Conservation (phyloP, 2,329 filamentous ascomycete species). For the Lomentospora prolificans region DNA sequence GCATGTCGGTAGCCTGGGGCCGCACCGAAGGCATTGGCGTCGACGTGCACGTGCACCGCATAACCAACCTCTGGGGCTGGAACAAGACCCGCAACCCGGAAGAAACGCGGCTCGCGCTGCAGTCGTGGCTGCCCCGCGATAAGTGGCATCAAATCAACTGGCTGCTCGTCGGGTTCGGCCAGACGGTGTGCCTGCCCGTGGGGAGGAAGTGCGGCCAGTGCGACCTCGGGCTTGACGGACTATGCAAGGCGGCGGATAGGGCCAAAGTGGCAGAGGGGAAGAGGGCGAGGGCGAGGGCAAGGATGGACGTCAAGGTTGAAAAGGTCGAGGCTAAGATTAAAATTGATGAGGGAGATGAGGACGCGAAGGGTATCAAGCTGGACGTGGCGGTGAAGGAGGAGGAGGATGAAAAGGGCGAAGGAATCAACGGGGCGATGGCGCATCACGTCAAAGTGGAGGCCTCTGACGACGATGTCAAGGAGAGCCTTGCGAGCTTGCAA, state of each 20-base stretch:
- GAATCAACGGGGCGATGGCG: neutral
- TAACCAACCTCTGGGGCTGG: slow-evolving; percentile 93
- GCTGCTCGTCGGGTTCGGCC: slow-evolving; percentile 78
- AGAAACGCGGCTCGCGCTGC: slow-evolving; percentile 64
- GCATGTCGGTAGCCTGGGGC: slow-evolving; percentile 62
- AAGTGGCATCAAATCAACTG: slow-evolving; percentile 90
- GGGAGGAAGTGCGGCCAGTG: slow-evolving; percentile 78
- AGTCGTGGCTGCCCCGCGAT: slow-evolving; percentile 75
- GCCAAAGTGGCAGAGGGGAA: slow-evolving; percentile 50
- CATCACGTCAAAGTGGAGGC: neutral
- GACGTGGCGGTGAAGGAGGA: slow-evolving; percentile 9
- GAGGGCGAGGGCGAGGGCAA: slow-evolving; percentile 38
- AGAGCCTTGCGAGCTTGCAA: neutral
- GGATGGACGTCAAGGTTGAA: slow-evolving; percentile 13
- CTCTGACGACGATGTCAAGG: neutral
- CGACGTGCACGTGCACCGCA: slow-evolving; percentile 89
- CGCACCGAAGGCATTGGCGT: slow-evolving; percentile 72
- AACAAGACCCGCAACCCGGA: slow-evolving; percentile 73
- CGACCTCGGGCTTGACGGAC: slow-evolving; percentile 61
- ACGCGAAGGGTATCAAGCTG: neutral
- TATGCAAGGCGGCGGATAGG: slow-evolving; percentile 66
- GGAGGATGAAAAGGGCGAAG: neutral
- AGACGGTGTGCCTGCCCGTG: slow-evolving; percentile 75
- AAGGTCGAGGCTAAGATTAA: slow-evolving; percentile 14
- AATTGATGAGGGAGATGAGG: slow-evolving; percentile 19